Percentiles rank a stretch among this genome's conserved stretches.
Conservation (phyloP, 306 rosid genomes). For the Cicer bijugum region DNA sequence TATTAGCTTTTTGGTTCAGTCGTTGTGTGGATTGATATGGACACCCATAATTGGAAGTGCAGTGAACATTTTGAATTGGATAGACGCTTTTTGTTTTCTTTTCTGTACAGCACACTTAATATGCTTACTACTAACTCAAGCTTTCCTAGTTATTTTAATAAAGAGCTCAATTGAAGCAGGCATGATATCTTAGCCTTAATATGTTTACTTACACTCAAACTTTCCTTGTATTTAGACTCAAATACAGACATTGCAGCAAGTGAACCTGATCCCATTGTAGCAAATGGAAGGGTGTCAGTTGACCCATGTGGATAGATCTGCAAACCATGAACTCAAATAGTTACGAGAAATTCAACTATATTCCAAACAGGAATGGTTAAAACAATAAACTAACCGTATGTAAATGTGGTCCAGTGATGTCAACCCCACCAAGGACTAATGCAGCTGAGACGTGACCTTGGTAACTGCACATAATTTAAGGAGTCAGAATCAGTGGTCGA, state of each 20-base stretch:
- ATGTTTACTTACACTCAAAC: constrained; percentile 50
- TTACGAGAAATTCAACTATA: constrained; percentile 27
- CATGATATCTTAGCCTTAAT: constrained; percentile 10
- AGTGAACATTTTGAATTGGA: not conserved
- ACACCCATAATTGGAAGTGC: not conserved
- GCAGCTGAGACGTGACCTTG: constrained; percentile 88
- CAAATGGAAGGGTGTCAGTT: constrained; percentile 63
- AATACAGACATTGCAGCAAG: constrained; percentile 60
- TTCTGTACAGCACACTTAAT: not conserved
- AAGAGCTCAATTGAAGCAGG: not conserved
- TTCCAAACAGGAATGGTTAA: constrained; percentile 22
- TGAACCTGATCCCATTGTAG: constrained; percentile 63
- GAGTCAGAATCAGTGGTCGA: constrained; percentile 26
- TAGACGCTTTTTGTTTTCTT: not conserved
- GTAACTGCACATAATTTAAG: constrained; percentile 58
- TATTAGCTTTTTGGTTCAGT: not conserved
- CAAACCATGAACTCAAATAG: constrained; percentile 42
- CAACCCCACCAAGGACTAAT: constrained; percentile 97
- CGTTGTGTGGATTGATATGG: not conserved
- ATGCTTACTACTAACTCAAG: not conserved
- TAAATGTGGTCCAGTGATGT: constrained; percentile 87
- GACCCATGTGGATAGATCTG: constrained; percentile 94
- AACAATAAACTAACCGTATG: constrained; percentile 72
- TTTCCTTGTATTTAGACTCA: constrained; percentile 73
- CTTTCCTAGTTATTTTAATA: not conserved